Percentiles rank a stretch among this genome's conserved stretches.
These are phyloP conservation scores for Aureobasidium zeae DNA, from an alignment of 2,329 filamentous ascomycete species.

Conservation along the genomic window DNA sequence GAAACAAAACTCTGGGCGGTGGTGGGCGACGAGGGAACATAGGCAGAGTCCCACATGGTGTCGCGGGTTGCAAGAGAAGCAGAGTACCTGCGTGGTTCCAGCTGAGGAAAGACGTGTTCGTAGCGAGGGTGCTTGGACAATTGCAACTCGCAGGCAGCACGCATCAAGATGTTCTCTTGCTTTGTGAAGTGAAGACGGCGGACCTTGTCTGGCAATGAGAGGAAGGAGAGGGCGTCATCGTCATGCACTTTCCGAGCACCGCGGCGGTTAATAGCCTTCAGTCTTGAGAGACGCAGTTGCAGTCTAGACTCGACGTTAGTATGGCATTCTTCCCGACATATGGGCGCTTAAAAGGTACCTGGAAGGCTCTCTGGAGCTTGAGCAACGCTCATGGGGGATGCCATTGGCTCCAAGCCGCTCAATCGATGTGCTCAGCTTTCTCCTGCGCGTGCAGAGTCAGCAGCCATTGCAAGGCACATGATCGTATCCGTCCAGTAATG, in stretches of 20 bases:
- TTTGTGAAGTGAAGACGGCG: conserved; percentile 59
- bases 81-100: conserved; percentile 7
- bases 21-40: not conserved
- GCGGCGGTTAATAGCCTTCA: conserved; percentile 32
- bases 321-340: conserved; percentile 3
- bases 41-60: not conserved
- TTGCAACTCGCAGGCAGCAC: conserved; percentile 41
- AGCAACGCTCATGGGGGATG: conserved; percentile 6
- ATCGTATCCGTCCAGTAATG: conserved; percentile 7
- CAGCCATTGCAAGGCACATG: not conserved
- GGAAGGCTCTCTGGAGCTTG: not conserved
- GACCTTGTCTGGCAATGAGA: conserved; percentile 62
- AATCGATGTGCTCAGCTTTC: conserved; percentile 8
- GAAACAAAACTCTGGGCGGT: not conserved
- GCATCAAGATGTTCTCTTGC: conserved; percentile 59
- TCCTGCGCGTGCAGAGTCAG: conserved; percentile 7
- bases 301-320: conserved; percentile 3
- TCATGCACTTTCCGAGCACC: not conserved
- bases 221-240: conserved; percentile 58
- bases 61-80: not conserved
- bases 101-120: not conserved
- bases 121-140: conserved; percentile 5
- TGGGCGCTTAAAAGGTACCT: conserved; percentile 9
- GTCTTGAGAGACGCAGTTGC: conserved; percentile 4
- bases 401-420: conserved; percentile 8